Evolutionary conservation across 2,329 filamentous ascomycete genomes (phyloP), one percentile per base, ranked within the genome.

Genomic region (Penicillium sp.): DNA sequence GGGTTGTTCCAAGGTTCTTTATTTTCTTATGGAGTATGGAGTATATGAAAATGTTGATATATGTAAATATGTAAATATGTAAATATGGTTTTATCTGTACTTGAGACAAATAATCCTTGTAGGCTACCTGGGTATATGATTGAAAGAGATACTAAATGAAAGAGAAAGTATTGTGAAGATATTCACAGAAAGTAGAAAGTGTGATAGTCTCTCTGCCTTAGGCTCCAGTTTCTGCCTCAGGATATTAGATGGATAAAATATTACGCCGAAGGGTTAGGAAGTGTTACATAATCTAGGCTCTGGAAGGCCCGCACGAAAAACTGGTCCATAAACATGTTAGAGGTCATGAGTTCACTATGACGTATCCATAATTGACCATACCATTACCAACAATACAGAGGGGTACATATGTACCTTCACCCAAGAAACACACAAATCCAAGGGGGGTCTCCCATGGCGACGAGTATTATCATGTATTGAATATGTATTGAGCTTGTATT

Each of bases 331-430:
- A 23, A 23, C 23, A 23, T 23, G 23, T 23, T 23, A 23, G 23
- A 23, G 23, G 23, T 33, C 31, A 55, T 62, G 59, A 56, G 55
- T 54, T 57, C 61, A 62, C 61, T 5, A 61, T 63, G 61, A 62
- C 56, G 59, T 48, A 44, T 29, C 6, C 25, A 43, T 44, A 11
- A n/a, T 19, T 44, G 9, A 39, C 25, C 15, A 16, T 34, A 34
- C 33, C 33, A 34, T 16, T 34, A 34, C 33, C 33, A 15, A 34
- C 11, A 34, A 34, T 16, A 16, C 6, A 34, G 3, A 7, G 2
- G 16, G 16, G 1, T 34, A 16, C 15, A 34, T 15, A 7, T 15
- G 6, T 34, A 34, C 15, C 33, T 34, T 16, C 15, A 3, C 5
- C 33, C 2, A 16, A 21, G 15, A 15, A 6, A 40, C 38, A 21